Base-by-base conservation (phyloP, 768 basidiomycete species). In the Mycena venus region DNA sequence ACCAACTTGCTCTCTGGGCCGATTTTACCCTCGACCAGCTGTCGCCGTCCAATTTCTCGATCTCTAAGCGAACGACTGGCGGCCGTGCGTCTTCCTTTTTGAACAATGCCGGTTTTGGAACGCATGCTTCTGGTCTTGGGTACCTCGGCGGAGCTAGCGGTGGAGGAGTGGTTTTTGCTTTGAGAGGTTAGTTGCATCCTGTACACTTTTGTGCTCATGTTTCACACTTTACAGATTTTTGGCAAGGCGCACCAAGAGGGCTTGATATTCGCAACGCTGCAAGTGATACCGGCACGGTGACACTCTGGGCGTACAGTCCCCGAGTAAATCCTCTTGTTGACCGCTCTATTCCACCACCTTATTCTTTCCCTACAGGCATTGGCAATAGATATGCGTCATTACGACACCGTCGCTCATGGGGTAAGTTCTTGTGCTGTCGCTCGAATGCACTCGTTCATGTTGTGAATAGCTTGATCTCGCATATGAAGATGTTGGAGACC, bases 401-500 rank as follows among this genome's bases (percentile, higher is more conserved):
- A 85, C 70, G 84, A 85, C 68, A 83, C 82, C 0, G 83, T 85
- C 21, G 71, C 84, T 36, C 85, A 85, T 67, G 85, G 85, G 9
- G 84, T 85, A 72, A 12, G 56, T 59, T 25, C 11, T 11, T n/a
- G 17, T 42, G 10, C 14, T 34, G 29, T 59, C 10, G 23, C 11
- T 47, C 9, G 21, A 19, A 25, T 40, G 2, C 8, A 79, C 27
- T 47, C 2, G 23, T n/a, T 25, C 27, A 19, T 6, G 32, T 38
- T 4, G 29, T 31, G 34, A 44, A 0, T 63, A 85, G 85, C 76
- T 86, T 17, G 84, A 86, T 53, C 80, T 86, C 11, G 72, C 84
- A 12, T 85, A 86, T 65, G 85, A 86, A 74, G 85, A 86, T 51
- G 84, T 86, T 7, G 85, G 84, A 3, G 73, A 86, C 60, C 85